A percentile compares a stretch with the other conserved stretches of the same genome.
Evolutionary conservation across 257 asterid genomes (phyloP).

Genomic region (Nicotiana undulata): DNA sequence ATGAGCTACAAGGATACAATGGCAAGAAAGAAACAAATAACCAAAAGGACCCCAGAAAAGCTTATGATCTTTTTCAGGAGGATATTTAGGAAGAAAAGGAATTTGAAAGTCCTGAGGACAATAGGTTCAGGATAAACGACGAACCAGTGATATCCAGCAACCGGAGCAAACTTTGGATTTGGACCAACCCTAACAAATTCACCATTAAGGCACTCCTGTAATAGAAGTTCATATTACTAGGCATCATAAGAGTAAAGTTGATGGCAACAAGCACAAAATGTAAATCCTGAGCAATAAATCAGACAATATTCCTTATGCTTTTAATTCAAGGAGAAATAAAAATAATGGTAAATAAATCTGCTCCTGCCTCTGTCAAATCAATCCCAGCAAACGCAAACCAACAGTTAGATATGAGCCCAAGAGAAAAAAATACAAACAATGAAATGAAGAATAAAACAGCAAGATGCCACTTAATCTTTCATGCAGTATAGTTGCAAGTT

Average conservation of each 20-base stretch:
- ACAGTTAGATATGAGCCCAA: not conserved
- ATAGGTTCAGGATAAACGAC: not conserved
- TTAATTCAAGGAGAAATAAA: not conserved
- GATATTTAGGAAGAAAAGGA: not conserved
- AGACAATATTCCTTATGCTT: not conserved
- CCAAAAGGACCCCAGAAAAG: not conserved
- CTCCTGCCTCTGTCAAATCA: not conserved
- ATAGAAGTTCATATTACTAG: not conserved
- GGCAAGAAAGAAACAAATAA: not conserved
- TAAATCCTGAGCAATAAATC: not conserved
- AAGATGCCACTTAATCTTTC: no score
- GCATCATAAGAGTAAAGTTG: not conserved
- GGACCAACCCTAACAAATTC: constrained; percentile 97
- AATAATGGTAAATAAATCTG: not conserved
- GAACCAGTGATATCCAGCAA: constrained; percentile 96
- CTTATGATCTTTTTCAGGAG: no score
- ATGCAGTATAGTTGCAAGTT: no score
- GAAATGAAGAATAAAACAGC: no score
- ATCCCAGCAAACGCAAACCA: not conserved
- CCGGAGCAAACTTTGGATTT: constrained; percentile 83
- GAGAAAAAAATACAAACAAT: not conserved
- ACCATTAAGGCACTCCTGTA: constrained; percentile 91
- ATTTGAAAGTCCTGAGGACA: not conserved
- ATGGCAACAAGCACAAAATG: not conserved
- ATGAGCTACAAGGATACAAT: not conserved